Base-by-base conservation (phyloP, 1,284 basidiomycete genomes). In the Papiliotrema terrestris region DNA sequence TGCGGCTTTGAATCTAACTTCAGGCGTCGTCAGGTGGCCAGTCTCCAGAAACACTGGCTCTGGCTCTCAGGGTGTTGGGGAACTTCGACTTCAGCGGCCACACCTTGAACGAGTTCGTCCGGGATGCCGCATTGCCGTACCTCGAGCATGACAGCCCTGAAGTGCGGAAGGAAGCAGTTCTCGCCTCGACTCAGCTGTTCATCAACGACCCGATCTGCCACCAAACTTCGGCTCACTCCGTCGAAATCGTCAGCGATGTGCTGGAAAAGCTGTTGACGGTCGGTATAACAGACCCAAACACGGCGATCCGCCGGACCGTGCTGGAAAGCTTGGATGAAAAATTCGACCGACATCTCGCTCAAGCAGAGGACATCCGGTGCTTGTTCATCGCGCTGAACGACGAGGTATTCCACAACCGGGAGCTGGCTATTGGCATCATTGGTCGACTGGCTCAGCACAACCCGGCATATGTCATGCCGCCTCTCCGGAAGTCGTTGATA, bases 391-490 rank as follows among this genome's bases (percentile, higher is more conserved):
- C 95, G 0, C 82, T 98, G 55, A 98, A 98, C 71, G 96, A 99
- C 68, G 96, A 98, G 71, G 88, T 89, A 8, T 98, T 96, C 76
- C 87, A 88, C 50, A 98, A 97, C 69, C 86, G 96, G 19, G 86
- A 93, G 46, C 86, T 89, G 13, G 95, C 95, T 3, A 92, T 98
- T 46, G 80, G 81, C 25, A 83, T 98, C 61, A 97, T 99, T 62
- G 96, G 96, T 2, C 86, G 96, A 26, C 83, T 99, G 25, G 91
- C 95, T 2, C 86, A 87, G 68, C 90, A 97, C 78, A 99, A 98
- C 68, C 96, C 96, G 0, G 96, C 96, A 37, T 97, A 98, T 78
- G 94, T 98, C 35, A 98, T 99, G 89, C 95, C 96, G 3, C 95
- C 92, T 6, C 79, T 99, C 38, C 84, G 96, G 51, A 98, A 98